These are phyloP conservation scores for Chytriomyces hyalinus DNA, from an alignment of 192 early-diverging fungal genomes.

Conservation along the genomic window DNA sequence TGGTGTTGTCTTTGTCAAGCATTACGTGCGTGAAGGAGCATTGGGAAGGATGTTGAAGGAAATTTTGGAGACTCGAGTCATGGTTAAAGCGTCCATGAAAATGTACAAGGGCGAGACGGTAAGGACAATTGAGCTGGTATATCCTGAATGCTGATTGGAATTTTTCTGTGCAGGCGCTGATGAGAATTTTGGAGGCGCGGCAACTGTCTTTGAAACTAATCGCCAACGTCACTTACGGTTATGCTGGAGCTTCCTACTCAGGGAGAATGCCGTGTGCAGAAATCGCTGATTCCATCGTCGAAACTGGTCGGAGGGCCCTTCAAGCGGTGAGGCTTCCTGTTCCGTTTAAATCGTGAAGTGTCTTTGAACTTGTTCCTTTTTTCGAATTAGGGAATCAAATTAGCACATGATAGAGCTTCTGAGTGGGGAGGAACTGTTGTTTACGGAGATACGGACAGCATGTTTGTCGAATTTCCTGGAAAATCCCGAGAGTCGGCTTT, in stretches of 20 bases:
- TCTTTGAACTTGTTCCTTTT: neutral
- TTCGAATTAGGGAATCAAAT: conserved; percentile 33
- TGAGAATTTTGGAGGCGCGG: conserved; percentile 75
- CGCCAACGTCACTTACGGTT: conserved; percentile 94
- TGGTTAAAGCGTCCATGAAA: conserved; percentile 89
- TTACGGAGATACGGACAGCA: conserved; percentile 93
- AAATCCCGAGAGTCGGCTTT: conserved; percentile 75
- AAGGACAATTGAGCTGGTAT: neutral
- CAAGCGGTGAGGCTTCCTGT: conserved; percentile 55
- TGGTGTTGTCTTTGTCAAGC: conserved; percentile 85
- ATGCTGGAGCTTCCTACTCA: conserved; percentile 80
- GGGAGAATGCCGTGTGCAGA: conserved; percentile 90
- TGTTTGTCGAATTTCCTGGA: conserved; percentile 81
- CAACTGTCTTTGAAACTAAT: conserved; percentile 89
- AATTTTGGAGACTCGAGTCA: conserved; percentile 85
- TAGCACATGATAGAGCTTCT: conserved; percentile 3
- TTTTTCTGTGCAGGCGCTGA: conserved; percentile 46
- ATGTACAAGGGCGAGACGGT: conserved; percentile 66
- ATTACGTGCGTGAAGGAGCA: conserved; percentile 76
- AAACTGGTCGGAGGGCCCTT: conserved; percentile 81
- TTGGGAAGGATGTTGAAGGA: conserved; percentile 84
- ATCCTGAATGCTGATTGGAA: neutral
- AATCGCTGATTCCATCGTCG: conserved; percentile 90
- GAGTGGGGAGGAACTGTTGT: conserved; percentile 83
- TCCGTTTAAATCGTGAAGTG: neutral